These are phyloP conservation scores for Gossypium armourianum DNA, from an alignment of 441 rosid genomes.

Conservation along the genomic window DNA sequence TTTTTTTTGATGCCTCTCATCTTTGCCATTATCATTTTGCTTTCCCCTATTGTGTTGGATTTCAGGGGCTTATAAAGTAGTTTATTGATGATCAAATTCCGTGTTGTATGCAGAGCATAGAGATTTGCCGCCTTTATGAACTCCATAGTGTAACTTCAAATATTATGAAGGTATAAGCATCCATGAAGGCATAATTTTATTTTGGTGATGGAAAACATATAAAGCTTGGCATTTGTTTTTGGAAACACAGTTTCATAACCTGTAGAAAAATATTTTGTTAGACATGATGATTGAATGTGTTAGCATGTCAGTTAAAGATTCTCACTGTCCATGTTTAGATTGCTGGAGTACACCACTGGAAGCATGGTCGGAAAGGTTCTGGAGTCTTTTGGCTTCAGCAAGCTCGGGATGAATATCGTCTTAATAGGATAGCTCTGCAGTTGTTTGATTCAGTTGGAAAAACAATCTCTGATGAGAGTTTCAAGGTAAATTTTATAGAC, in stretches of 20 bases:
- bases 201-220: conserved; percentile 1
- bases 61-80: neutral
- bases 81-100: conserved; percentile 7
- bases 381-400: conserved; percentile 90
- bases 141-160: conserved; percentile 51
- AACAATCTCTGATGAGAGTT: conserved; percentile 77
- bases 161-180: conserved; percentile 58
- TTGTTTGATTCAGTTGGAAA: conserved; percentile 83
- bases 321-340: conserved; percentile 36
- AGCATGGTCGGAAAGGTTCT: conserved; percentile 81
- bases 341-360: conserved; percentile 83
- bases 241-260: neutral
- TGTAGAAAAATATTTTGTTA: neutral
- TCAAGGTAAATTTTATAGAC: conserved; percentile 43
- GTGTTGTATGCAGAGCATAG: conserved; percentile 49
- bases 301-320: conserved; percentile 12
- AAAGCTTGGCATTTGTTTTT: neutral
- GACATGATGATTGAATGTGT: neutral
- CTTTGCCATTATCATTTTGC: neutral
- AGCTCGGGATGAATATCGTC: conserved; percentile 61
- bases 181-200: conserved; percentile 7
- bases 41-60: neutral
- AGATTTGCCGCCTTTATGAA: conserved; percentile 76
- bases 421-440: conserved; percentile 71
- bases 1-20: neutral